A percentile compares a stretch with the other conserved stretches of the same genome.
phyloP scores from a whole-genome alignment of 2,329 filamentous ascomycete genomes.

The Colletotrichum sp. region DNA sequence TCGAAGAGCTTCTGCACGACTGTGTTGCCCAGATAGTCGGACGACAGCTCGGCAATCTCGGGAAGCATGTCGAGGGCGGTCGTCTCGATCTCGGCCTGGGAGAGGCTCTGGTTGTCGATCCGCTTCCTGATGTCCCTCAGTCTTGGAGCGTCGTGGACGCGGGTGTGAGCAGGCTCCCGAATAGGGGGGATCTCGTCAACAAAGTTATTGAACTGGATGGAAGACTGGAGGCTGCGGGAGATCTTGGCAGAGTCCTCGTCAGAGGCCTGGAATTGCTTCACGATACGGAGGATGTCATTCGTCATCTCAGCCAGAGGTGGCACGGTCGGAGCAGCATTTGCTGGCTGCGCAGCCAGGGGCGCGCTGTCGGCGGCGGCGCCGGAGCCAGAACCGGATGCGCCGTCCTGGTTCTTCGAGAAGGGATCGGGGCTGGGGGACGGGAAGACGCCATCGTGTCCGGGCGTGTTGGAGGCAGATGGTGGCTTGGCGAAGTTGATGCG shows the following conservation, averaged over 20 bases:
- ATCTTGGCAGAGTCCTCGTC: constrained; percentile 80
- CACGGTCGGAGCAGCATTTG: constrained; percentile 63
- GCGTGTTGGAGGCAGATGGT: constrained; percentile 86
- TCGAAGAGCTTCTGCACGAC: constrained; percentile 99
- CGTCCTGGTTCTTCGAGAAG: constrained; percentile 64
- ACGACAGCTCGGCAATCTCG: constrained; percentile 92
- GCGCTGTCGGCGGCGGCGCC: constrained; percentile 41
- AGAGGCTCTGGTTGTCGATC: constrained; percentile 93
- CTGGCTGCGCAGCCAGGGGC: constrained; percentile 33
- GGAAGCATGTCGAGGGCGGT: constrained; percentile 94
- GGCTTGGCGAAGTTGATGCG: constrained; percentile 98
- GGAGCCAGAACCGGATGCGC: constrained; percentile 39
- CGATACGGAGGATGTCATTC: constrained; percentile 83
- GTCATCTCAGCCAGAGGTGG: constrained; percentile 79
- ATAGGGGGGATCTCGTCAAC: constrained; percentile 87
- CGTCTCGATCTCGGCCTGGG: constrained; percentile 85
- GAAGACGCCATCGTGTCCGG: constrained; percentile 85
- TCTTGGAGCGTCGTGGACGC: constrained; percentile 92
- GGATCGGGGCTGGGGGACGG: constrained; percentile 92
- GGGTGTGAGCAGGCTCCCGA: constrained; percentile 84
- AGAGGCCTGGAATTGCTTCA: constrained; percentile 84
- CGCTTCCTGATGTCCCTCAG: constrained; percentile 95
- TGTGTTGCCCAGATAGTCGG: constrained; percentile 97
- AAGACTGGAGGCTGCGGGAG: constrained; percentile 73
- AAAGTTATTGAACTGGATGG: constrained; percentile 76